Percentiles rank a stretch among this genome's conserved stretches.
phyloP scores from a whole-genome alignment of 306 rosid species.

The Sicyos edulis region DNA sequence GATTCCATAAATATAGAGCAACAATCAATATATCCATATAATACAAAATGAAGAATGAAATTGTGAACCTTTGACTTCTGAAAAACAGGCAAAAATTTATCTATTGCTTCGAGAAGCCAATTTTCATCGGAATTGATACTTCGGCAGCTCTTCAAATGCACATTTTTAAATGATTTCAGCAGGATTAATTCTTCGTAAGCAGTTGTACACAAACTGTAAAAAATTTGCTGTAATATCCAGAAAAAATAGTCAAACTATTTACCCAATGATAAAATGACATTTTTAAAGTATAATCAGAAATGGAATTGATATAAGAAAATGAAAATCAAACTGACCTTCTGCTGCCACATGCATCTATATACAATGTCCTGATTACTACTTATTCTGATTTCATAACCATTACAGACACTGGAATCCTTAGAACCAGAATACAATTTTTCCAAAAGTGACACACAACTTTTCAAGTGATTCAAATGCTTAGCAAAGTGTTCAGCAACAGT shows the following conservation, averaged over 20 bases:
- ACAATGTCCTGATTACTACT: slow-evolving; percentile 45
- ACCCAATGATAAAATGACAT: background rate
- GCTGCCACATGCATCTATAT: slow-evolving; percentile 81
- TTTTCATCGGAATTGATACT: slow-evolving; percentile 39
- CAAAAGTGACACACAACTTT: slow-evolving; percentile 45
- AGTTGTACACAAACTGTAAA: slow-evolving; percentile 54
- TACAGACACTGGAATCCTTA: slow-evolving; percentile 29
- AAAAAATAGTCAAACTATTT: slow-evolving; percentile 13
- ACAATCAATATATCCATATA: slow-evolving; percentile 17
- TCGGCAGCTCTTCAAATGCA: slow-evolving; percentile 55
- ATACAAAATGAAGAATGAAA: slow-evolving; percentile 26
- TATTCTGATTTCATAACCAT: slow-evolving; percentile 30
- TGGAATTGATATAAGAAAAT: slow-evolving; percentile 7
- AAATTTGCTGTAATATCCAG: slow-evolving; percentile 55
- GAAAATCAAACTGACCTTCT: slow-evolving; percentile 42
- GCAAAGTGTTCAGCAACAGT: slow-evolving; percentile 47
- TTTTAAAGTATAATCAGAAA: background rate
- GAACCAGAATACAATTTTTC: slow-evolving; percentile 43
- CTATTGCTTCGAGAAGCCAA: slow-evolving; percentile 45
- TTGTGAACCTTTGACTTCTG: slow-evolving; percentile 56
- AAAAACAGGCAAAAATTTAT: slow-evolving; percentile 48
- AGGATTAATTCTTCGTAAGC: slow-evolving; percentile 54
- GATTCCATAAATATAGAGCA: slow-evolving; percentile 23
- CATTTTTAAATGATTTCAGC: slow-evolving; percentile 41
- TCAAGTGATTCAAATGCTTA: slow-evolving; percentile 49